Percentiles rank a stretch among this genome's conserved stretches.
Evolutionary conservation across 1,139 yeast species (phyloP).

Genomic region (Yamadazyma diddensiae): DNA sequence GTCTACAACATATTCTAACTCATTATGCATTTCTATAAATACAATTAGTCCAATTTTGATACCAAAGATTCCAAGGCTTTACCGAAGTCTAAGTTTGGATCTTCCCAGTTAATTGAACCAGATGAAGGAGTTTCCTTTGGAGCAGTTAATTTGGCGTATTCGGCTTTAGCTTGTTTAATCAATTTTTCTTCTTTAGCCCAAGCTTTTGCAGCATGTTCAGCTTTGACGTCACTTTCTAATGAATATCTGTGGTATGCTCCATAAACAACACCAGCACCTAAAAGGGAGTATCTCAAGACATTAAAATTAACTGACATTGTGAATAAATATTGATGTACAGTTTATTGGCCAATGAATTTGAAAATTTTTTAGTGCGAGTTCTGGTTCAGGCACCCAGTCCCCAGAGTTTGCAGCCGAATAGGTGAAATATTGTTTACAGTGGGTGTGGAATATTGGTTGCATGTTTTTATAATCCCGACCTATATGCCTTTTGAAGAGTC

Average conservation of each 20-base stretch:
- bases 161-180: conserved; percentile 84
- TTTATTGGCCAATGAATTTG: conserved; percentile 9
- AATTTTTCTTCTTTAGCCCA: conserved; percentile 70
- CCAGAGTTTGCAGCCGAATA: conserved; percentile 1
- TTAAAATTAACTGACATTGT: conserved; percentile 32
- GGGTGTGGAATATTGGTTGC: too few relatives aligned
- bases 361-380: conserved; percentile 7
- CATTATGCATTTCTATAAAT: conserved; percentile 5
- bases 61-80: conserved; percentile 43
- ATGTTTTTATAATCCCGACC: too few relatives aligned
- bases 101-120: conserved; percentile 72
- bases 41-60: conserved; percentile 38
- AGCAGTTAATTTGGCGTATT: conserved; percentile 68
- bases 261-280: conserved; percentile 84
- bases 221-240: conserved; percentile 58
- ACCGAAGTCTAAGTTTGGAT: conserved; percentile 85
- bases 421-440: conserved; percentile 3
- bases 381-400: conserved; percentile 3
- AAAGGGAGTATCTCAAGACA: conserved; percentile 90
- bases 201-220: conserved; percentile 55
- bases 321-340: conserved; percentile 1
- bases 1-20: not conserved
- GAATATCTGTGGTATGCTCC: conserved; percentile 84
- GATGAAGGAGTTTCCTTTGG: conserved; percentile 35
- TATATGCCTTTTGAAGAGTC: too few relatives aligned